Conservation (phyloP, 768 basidiomycete species). For the Coprinopsis strossmayeri region DNA sequence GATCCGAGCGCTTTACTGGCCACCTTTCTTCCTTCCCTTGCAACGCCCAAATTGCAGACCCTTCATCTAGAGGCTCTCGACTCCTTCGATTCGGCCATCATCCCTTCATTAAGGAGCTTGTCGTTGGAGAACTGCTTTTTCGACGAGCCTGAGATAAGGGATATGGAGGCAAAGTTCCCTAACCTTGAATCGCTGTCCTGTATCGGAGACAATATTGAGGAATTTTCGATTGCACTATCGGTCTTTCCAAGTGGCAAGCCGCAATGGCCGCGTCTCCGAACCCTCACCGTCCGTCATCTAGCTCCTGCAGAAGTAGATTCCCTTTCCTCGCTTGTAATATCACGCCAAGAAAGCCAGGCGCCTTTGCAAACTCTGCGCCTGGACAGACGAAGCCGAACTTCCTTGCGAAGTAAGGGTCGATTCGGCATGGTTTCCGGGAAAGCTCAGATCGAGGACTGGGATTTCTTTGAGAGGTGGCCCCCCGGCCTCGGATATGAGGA, state of each 20-base stretch:
- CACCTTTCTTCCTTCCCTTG: slow-evolving; percentile 29
- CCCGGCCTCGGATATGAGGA: slow-evolving; percentile 32
- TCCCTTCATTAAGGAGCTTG: slow-evolving; percentile 28
- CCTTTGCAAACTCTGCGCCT: slow-evolving; percentile 20
- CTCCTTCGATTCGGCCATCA: slow-evolving; percentile 24
- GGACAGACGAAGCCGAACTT: slow-evolving; percentile 30
- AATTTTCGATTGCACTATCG: no score
- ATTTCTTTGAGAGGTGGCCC: slow-evolving; percentile 31
- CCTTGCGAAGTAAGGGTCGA: slow-evolving; percentile 23
- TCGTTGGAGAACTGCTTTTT: slow-evolving; percentile 28
- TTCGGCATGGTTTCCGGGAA: slow-evolving; percentile 23
- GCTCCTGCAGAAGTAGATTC: slow-evolving; percentile 21
- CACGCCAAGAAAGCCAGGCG: slow-evolving; percentile 13
- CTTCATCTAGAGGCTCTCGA: slow-evolving; percentile 29
- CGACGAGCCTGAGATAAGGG: slow-evolving; percentile 22
- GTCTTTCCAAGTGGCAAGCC: no score
- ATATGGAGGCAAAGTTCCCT: slow-evolving; percentile 30
- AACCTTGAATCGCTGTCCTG: slow-evolving; percentile 23
- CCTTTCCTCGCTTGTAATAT: slow-evolving; percentile 25
- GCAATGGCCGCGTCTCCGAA: background rate
- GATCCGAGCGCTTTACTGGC: slow-evolving; percentile 26
- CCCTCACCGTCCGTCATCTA: slow-evolving; percentile 27
- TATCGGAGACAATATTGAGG: no score
- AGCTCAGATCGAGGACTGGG: slow-evolving; percentile 24
- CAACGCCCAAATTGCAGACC: slow-evolving; percentile 28